Percentiles rank a stretch among this genome's conserved stretches.
phyloP scores from a whole-genome alignment of 2,329 filamentous ascomycete genomes.

The Fusarium pseudograminearum region DNA sequence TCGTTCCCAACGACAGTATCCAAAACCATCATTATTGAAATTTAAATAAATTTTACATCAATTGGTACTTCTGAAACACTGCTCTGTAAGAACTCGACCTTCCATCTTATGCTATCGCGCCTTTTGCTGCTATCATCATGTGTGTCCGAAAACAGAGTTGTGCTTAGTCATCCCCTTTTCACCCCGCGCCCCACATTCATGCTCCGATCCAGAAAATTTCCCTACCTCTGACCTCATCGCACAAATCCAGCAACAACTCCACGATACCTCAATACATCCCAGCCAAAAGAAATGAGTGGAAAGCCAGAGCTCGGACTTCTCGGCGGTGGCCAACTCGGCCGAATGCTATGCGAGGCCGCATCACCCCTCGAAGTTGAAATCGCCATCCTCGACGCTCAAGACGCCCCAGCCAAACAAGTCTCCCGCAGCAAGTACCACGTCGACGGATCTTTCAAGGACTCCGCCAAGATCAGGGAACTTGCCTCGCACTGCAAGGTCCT shows the following conservation, averaged over 20 bases:
- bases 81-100: rapidly evolving
- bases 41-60: rapidly evolving
- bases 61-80: background rate
- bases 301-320: conserved; percentile 60
- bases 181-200: conserved; percentile 1
- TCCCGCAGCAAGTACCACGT: conserved; percentile 81
- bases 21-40: rapidly evolving
- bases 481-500: conserved; percentile 82
- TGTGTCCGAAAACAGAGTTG: rapidly evolving
- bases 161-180: conserved; percentile 5
- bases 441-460: conserved; percentile 88
- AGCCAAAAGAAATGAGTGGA: conserved; percentile 6
- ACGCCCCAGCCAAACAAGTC: conserved; percentile 87
- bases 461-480: conserved; percentile 81
- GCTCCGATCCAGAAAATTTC: conserved; percentile 31
- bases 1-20: too few relatives aligned
- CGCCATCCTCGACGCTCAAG: conserved; percentile 80
- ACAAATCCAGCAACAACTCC: conserved; percentile 12
- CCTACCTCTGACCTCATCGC: conserved; percentile 25
- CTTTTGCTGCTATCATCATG: too few relatives aligned
- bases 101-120: too few relatives aligned
- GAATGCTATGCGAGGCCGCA: conserved; percentile 94
- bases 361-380: conserved; percentile 78
- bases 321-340: conserved; percentile 81
- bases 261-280: background rate